These are phyloP conservation scores for Nitzschia sp. DNA, from an alignment of 108 stramenopile genomes.

Conservation along the genomic window DNA sequence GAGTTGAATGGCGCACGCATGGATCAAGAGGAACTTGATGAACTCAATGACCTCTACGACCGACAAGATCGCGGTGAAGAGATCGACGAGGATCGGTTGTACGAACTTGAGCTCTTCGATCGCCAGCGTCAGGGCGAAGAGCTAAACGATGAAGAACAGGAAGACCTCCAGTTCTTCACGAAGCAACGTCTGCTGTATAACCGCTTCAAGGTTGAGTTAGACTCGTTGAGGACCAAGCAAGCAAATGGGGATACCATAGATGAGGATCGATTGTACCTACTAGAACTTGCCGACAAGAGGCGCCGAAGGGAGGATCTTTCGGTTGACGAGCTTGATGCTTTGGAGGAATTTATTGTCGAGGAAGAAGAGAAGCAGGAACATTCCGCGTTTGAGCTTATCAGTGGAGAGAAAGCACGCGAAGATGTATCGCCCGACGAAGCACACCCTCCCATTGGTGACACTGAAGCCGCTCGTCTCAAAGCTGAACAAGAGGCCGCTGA, in stretches of 20 bases:
- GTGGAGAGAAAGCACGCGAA: not conserved
- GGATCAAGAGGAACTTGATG: slow-evolving; percentile 12
- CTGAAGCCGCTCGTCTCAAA: no score
- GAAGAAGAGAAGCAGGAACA: not conserved
- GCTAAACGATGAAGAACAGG: slow-evolving; percentile 22
- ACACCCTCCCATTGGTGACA: not conserved
- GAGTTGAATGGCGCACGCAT: not conserved
- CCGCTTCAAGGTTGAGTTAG: slow-evolving; percentile 4
- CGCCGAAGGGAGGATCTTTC: slow-evolving; percentile 8
- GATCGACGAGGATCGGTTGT: slow-evolving; percentile 26
- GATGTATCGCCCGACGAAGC: not conserved
- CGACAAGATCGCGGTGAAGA: slow-evolving; percentile 21
- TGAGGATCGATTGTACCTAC: slow-evolving; percentile 8
- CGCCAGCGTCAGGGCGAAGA: slow-evolving; percentile 24
- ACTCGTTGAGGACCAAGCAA: not conserved
- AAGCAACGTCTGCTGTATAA: not conserved
- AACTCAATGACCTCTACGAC: slow-evolving; percentile 19
- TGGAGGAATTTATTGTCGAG: not conserved
- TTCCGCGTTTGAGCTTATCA: not conserved
- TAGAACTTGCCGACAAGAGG: slow-evolving; percentile 7
- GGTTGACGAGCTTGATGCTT: slow-evolving; percentile 10
- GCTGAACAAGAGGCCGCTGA: no score
- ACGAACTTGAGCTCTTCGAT: slow-evolving; percentile 29
- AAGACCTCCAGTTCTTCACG: slow-evolving; percentile 13
- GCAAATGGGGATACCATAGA: slow-evolving; percentile 1